Percentiles rank a stretch among this genome's conserved stretches.
phyloP scores from a whole-genome alignment of 1,284 basidiomycete genomes.

The Gomphus bonarii region DNA sequence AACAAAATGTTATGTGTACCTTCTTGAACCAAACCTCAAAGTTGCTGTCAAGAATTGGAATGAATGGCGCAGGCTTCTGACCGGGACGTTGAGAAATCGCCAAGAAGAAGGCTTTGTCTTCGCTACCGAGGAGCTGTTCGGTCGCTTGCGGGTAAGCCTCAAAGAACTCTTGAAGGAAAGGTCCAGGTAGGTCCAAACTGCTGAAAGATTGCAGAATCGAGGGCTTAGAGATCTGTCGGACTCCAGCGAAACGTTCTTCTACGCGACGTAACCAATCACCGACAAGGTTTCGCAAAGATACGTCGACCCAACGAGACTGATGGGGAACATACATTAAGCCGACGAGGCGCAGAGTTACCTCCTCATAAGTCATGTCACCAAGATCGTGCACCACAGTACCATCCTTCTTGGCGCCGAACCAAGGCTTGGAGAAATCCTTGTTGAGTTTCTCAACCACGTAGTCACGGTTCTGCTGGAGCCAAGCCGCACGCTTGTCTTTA shows the following conservation, averaged over 20 bases:
- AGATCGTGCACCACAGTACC: constrained; percentile 78
- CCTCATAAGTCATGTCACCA: constrained; percentile 97
- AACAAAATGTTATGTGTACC: constrained; percentile 31
- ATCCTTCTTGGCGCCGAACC: constrained; percentile 95
- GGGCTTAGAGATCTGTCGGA: constrained; percentile 64
- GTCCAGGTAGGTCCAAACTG: constrained; percentile 72
- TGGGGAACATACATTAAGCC: constrained; percentile 89
- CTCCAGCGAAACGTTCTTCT: constrained; percentile 95
- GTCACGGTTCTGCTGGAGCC: constrained; percentile 80
- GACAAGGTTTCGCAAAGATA: constrained; percentile 87
- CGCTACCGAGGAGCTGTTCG: constrained; percentile 84
- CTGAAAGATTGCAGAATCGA: constrained; percentile 87
- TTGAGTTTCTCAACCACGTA: constrained; percentile 92
- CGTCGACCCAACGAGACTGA: constrained; percentile 90
- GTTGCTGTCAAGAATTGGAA: constrained; percentile 87
- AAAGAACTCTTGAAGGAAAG: constrained; percentile 82
- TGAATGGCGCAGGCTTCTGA: constrained; percentile 98
- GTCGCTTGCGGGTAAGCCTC: constrained; percentile 73
- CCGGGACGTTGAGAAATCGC: constrained; percentile 89
- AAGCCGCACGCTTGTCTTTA: constrained; percentile 87
- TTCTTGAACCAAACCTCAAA: constrained; percentile 99
- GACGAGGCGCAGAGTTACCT: constrained; percentile 85
- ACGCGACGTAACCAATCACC: constrained; percentile 96
- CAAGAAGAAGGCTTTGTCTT: constrained; percentile 94
- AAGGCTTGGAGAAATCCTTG: constrained; percentile 92